Evolutionary conservation across 345 rosid species (phyloP).

Genomic region (Jatropha curcas): DNA sequence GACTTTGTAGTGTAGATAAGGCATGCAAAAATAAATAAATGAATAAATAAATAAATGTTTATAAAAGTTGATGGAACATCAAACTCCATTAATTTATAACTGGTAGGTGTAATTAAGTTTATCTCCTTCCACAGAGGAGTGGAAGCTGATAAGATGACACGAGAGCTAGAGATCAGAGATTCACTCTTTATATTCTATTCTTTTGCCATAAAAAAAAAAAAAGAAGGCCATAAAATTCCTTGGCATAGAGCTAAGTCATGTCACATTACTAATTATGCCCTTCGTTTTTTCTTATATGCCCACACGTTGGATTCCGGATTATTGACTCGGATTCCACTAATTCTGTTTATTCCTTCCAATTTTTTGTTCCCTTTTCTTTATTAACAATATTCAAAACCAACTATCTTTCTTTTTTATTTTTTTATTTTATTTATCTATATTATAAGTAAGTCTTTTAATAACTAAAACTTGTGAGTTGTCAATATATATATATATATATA

Average conservation of each 20-base stretch:
- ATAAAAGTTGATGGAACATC: slow-evolving; percentile 19
- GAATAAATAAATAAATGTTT: too few relatives aligned
- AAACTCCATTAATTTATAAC: neutral
- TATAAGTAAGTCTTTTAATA: too few relatives aligned
- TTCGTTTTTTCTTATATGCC: slow-evolving; percentile 6
- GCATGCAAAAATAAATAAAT: slow-evolving; percentile 10
- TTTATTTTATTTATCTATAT: too few relatives aligned
- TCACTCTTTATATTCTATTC: neutral
- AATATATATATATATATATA: too few relatives aligned
- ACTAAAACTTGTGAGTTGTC: too few relatives aligned
- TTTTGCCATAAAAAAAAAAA: neutral
- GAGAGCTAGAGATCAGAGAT: slow-evolving; percentile 13
- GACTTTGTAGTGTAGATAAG: slow-evolving; percentile 16
- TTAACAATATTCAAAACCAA: too few relatives aligned
- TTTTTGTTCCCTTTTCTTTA: neutral
- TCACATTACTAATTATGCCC: neutral
- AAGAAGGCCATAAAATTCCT: neutral
- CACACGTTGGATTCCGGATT: slow-evolving; percentile 30
- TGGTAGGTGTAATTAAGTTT: neutral
- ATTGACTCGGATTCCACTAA: slow-evolving; percentile 28
- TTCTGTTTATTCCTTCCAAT: neutral
- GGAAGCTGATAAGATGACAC: slow-evolving; percentile 34
- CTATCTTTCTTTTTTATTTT: too few relatives aligned
- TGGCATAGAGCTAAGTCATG: too few relatives aligned
- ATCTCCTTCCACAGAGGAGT: neutral